These are phyloP conservation scores for Oleoguttula mirabilis DNA, from an alignment of 495 filamentous ascomycete species.

Conservation along the genomic window DNA sequence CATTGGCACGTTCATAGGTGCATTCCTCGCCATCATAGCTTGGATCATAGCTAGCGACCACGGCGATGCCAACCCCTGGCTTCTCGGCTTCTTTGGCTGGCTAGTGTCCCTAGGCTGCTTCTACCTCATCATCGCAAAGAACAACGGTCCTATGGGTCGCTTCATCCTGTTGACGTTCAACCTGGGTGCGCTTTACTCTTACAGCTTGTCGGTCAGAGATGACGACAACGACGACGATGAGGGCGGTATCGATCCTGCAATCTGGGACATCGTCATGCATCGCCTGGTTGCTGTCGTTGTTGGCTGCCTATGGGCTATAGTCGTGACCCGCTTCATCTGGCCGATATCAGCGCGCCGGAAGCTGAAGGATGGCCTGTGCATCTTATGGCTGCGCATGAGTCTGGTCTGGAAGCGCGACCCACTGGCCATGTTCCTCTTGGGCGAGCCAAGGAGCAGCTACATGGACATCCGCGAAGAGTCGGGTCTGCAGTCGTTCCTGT, in stretches of 20 bases:
- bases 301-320: conserved; percentile 83
- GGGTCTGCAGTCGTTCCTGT: conserved; percentile 47
- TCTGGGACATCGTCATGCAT: conserved; percentile 81
- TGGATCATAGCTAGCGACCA: conserved; percentile 51
- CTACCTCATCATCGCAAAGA: conserved; percentile 73
- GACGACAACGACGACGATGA: conserved; percentile 66
- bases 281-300: conserved; percentile 76
- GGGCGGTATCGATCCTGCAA: conserved; percentile 72
- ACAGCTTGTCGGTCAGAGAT: conserved; percentile 68
- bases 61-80: conserved; percentile 47
- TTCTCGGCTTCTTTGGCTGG: conserved; percentile 66
- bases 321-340: conserved; percentile 84
- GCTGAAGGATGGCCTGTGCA: conserved; percentile 70
- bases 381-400: conserved; percentile 88
- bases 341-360: conserved; percentile 79
- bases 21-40: conserved; percentile 55
- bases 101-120: conserved; percentile 69
- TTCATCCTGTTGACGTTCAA: conserved; percentile 84
- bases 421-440: conserved; percentile 55
- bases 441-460: conserved; percentile 39
- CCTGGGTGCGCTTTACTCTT: conserved; percentile 88
- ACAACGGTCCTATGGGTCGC: conserved; percentile 79
- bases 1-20: conserved; percentile 76
- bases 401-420: conserved; percentile 96
- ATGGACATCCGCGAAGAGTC: conserved; percentile 75